Conservation (phyloP, 2,329 filamentous ascomycete genomes). For the Aspergillus candidus region DNA sequence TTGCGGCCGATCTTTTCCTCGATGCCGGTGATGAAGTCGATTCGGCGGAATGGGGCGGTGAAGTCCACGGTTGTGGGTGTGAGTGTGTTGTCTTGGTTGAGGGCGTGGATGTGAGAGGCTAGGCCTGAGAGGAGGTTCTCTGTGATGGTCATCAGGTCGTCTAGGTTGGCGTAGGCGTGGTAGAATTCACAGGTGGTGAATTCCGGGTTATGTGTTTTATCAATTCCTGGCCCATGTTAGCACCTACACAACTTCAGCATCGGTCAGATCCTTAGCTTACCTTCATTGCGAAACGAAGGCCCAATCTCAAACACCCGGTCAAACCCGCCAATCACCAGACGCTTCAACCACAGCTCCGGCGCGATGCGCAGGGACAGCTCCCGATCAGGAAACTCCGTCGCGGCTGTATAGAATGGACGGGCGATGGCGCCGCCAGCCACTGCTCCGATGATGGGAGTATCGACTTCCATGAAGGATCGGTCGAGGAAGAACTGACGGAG, state of each 20-base stretch:
- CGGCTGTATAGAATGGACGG: constrained; percentile 73
- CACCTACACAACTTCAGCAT: not conserved
- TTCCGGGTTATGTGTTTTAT: constrained; percentile 90
- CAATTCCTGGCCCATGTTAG: constrained; percentile 47
- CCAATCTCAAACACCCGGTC: constrained; percentile 91
- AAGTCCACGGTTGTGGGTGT: constrained; percentile 52
- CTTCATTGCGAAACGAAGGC: constrained; percentile 87
- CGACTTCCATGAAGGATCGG: constrained; percentile 74
- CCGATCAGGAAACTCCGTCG: constrained; percentile 68
- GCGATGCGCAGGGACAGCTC: constrained; percentile 77
- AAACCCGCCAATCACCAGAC: constrained; percentile 81
- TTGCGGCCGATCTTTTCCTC: constrained; percentile 60
- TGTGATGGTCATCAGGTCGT: constrained; percentile 68
- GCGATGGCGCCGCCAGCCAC: constrained; percentile 83
- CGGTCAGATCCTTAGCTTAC: constrained; percentile 30
- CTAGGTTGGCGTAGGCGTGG: constrained; percentile 71
- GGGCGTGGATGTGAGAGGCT: constrained; percentile 46
- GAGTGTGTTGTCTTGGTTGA: constrained; percentile 40
- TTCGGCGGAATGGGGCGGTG: constrained; percentile 51
- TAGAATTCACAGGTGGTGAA: constrained; percentile 99
- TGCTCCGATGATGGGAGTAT: constrained; percentile 79
- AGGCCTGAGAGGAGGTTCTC: constrained; percentile 63
- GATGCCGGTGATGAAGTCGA: constrained; percentile 78
- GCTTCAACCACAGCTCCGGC: constrained; percentile 91
- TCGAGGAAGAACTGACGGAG: constrained; percentile 69